phyloP scores from a whole-genome alignment of 768 basidiomycete genomes.

The Hypholoma sublateritium region DNA sequence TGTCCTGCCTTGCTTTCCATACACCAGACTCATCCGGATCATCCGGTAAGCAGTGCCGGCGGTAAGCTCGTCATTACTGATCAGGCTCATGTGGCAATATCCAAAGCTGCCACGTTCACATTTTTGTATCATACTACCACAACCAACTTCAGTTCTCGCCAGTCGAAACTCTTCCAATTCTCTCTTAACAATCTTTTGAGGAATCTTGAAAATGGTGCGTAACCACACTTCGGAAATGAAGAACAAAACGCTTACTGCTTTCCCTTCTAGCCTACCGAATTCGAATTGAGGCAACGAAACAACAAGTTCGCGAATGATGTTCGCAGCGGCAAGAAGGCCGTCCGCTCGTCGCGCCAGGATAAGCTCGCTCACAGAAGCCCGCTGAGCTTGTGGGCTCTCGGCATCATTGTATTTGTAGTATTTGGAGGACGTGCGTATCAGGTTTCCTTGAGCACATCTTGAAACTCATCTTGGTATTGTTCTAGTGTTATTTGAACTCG shows the following conservation, averaged over 20 bases:
- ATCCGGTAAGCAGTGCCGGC: slow-evolving; percentile 6
- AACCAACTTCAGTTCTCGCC: slow-evolving; percentile 8
- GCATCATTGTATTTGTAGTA: slow-evolving; percentile 73
- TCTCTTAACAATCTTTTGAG: slow-evolving; percentile 5
- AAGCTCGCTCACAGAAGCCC: slow-evolving; percentile 71
- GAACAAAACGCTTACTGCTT: not conserved
- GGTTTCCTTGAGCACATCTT: not conserved
- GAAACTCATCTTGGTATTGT: not conserved
- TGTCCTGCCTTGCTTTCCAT: too few species aligned
- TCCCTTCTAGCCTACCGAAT: slow-evolving; percentile 65
- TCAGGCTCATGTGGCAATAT: slow-evolving; percentile 5
- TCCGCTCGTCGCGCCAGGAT: slow-evolving; percentile 72
- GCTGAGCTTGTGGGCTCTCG: slow-evolving; percentile 73
- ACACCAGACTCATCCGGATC: slow-evolving; percentile 8
- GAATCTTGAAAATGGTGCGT: slow-evolving; percentile 28
- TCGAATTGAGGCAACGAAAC: slow-evolving; percentile 80
- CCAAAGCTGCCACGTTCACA: slow-evolving; percentile 24
- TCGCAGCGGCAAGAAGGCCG: slow-evolving; percentile 73
- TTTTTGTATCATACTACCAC: slow-evolving; percentile 10
- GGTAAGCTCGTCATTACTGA: slow-evolving; percentile 4
- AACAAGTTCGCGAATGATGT: slow-evolving; percentile 76
- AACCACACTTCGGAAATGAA: not conserved
- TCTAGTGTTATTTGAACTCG: slow-evolving; percentile 73
- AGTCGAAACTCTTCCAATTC: slow-evolving; percentile 13
- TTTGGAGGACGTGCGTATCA: slow-evolving; percentile 72